These are phyloP conservation scores for Cercospora sp. DNA, from an alignment of 2,329 filamentous ascomycete genomes.

Conservation along the genomic window DNA sequence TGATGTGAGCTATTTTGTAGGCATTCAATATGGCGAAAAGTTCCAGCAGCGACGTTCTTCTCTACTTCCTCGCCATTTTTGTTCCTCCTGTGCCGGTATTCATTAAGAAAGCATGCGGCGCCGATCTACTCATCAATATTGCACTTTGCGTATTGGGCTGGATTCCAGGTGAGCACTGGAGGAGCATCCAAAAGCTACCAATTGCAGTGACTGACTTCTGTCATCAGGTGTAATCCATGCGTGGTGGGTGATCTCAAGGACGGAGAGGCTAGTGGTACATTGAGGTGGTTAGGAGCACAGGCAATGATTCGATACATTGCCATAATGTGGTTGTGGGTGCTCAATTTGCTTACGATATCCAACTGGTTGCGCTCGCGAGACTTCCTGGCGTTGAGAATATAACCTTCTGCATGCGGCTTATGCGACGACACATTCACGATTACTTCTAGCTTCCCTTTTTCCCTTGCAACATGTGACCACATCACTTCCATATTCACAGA, in stretches of 20 bases:
- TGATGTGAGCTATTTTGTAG: background rate
- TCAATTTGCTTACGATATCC: background rate
- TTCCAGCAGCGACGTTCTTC: constrained; percentile 21
- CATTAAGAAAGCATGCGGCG: constrained; percentile 81
- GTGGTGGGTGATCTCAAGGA: background rate
- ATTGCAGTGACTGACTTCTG: background rate
- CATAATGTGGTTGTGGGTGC: background rate
- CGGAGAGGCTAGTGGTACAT: background rate
- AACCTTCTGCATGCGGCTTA: background rate
- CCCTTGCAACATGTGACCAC: background rate
- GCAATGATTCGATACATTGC: background rate
- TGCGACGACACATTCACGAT: background rate
- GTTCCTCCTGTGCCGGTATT: constrained; percentile 87
- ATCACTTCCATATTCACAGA: background rate
- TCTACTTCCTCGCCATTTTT: constrained; percentile 62
- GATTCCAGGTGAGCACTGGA: constrained; percentile 29
- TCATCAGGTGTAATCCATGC: constrained; percentile 69
- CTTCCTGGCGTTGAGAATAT: background rate
- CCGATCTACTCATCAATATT: constrained; percentile 86
- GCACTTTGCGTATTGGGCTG: constrained; percentile 73
- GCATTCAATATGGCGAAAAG: background rate
- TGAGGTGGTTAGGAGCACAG: background rate
- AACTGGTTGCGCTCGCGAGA: background rate
- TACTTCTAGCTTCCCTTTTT: background rate
- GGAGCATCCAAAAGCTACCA: too few relatives aligned